Evolutionary conservation across 495 filamentous ascomycete genomes (phyloP).

Genomic region (Neurospora sp.): DNA sequence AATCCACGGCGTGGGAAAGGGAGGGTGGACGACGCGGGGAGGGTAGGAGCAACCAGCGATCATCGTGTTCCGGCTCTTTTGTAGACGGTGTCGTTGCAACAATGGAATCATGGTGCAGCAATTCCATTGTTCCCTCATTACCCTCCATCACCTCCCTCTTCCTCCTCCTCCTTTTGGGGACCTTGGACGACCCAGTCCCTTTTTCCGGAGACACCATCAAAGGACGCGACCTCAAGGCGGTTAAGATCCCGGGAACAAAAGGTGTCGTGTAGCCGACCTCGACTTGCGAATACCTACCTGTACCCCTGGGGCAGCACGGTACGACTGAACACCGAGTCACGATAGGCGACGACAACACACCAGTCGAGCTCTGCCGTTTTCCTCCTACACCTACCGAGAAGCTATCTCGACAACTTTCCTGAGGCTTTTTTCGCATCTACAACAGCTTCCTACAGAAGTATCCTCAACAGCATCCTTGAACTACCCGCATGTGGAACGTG

Average conservation of each 20-base stretch:
- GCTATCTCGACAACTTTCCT: neutral
- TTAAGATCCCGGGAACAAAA: neutral
- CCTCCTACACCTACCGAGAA: neutral
- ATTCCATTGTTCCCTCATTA: neutral
- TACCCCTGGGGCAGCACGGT: neutral
- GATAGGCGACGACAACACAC: neutral
- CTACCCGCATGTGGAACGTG: neutral
- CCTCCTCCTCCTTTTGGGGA: neutral
- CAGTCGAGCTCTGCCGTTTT: neutral
- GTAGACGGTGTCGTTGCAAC: neutral
- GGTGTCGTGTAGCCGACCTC: neutral
- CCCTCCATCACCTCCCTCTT: neutral
- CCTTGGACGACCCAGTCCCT: neutral
- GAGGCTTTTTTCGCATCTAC: neutral
- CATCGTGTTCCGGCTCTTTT: neutral
- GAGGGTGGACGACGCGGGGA: neutral
- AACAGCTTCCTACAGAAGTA: neutral
- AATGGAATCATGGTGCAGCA: neutral
- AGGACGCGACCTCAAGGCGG: neutral
- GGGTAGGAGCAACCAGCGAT: neutral
- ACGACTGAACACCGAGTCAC: neutral
- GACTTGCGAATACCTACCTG: neutral
- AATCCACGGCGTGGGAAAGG: neutral
- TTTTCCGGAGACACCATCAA: neutral
- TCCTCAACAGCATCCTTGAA: neutral